Conservation (phyloP, 1,284 basidiomycete genomes). For the Ganoderma resinaceum region DNA sequence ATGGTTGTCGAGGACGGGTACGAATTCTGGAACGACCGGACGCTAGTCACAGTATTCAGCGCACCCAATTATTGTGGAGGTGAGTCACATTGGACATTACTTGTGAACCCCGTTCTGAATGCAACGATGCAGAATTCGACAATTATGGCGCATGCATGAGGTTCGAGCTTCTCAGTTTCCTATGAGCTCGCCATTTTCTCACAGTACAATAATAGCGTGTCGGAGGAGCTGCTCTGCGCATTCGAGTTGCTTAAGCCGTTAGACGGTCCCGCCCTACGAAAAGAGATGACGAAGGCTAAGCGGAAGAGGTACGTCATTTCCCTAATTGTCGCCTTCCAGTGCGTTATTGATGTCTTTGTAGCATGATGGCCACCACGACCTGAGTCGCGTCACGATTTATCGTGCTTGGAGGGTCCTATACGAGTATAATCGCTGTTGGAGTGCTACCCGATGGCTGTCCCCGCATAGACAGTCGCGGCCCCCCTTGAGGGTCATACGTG, state of each 20-base stretch:
- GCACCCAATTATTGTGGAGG: constrained; percentile 98
- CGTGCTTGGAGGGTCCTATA: constrained; percentile 34
- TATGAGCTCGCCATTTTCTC: constrained; percentile 18
- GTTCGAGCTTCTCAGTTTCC: constrained; percentile 45
- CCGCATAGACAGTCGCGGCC: constrained; percentile 13
- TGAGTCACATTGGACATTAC: constrained; percentile 50
- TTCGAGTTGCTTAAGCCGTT: constrained; percentile 98
- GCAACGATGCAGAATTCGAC: constrained; percentile 78
- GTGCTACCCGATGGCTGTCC: constrained; percentile 22
- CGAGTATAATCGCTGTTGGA: constrained; percentile 39
- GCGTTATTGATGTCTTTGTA: constrained; percentile 14
- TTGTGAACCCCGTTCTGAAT: constrained; percentile 27
- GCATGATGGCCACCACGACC: constrained; percentile 43
- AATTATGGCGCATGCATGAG: constrained; percentile 98
- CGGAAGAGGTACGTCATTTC: constrained; percentile 80
- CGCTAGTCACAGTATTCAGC: constrained; percentile 97
- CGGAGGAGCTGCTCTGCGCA: constrained; percentile 96
- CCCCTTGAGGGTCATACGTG: constrained; percentile 8
- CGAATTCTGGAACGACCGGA: constrained; percentile 99
- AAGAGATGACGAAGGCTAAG: constrained; percentile 99
- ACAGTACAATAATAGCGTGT: constrained; percentile 69
- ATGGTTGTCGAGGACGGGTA: constrained; percentile 99
- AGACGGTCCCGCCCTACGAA: constrained; percentile 94
- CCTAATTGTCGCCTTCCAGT: not conserved
- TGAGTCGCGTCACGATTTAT: constrained; percentile 28